Percentiles rank a stretch among this genome's conserved stretches.
Conservation (phyloP, 1,284 basidiomycete genomes). For the Microbotryum silenes-acaulis region DNA sequence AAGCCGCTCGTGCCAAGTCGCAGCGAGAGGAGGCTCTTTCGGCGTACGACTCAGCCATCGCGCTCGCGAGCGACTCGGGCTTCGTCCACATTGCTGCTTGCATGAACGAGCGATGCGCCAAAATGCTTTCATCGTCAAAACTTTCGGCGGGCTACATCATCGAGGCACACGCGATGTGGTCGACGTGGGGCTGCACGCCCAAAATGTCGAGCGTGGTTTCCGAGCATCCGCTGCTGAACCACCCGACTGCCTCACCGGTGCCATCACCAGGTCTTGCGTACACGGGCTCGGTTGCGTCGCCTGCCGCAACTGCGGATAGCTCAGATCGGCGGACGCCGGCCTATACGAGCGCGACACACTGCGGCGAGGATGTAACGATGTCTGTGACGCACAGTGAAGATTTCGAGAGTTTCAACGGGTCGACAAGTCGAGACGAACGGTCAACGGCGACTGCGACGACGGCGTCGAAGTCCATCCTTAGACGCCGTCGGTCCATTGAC, state of each 20-base stretch:
- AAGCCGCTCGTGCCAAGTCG: not conserved
- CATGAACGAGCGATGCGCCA: slow-evolving; percentile 25
- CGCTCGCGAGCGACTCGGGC: not conserved
- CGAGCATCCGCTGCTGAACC: slow-evolving; percentile 4
- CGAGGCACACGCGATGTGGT: slow-evolving; percentile 19
- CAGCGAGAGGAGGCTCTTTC: not conserved
- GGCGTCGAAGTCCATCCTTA: no score
- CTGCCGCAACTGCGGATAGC: no score
- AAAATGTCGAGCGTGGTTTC: slow-evolving; percentile 7
- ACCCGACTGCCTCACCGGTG: not conserved
- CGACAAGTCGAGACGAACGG: no score
- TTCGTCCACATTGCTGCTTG: slow-evolving; percentile 12
- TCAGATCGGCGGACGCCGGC: no score
- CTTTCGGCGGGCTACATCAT: slow-evolving; percentile 23
- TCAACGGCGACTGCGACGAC: no score
- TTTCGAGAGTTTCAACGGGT: no score
- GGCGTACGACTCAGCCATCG: slow-evolving; percentile 18
- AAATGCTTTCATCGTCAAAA: slow-evolving; percentile 6
- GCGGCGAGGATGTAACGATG: no score
- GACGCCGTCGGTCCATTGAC: not conserved
- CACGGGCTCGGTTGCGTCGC: no score
- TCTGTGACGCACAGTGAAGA: no score
- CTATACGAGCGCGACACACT: no score
- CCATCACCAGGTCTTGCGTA: no score
- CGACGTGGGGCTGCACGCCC: slow-evolving; percentile 22